Percentiles rank a stretch among this genome's conserved stretches.
Evolutionary conservation across 2,329 filamentous ascomycete species (phyloP).

Genomic region (Colletotrichum tamarilloi): DNA sequence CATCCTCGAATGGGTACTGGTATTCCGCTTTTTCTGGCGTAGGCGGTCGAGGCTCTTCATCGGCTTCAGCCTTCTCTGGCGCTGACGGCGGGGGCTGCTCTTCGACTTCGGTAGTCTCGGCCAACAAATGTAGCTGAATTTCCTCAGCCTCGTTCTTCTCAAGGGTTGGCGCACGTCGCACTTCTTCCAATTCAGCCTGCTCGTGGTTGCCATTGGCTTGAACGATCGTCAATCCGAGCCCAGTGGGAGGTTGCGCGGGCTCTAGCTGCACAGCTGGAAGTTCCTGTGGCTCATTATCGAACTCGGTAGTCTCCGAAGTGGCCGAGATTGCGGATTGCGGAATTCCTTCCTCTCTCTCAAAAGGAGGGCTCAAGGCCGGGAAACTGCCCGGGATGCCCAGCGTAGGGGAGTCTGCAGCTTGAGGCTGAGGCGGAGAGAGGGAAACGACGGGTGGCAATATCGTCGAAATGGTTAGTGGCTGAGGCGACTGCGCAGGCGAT

Average conservation of each 20-base stretch:
- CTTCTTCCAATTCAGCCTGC: slow-evolving; percentile 31
- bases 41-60: slow-evolving; percentile 37
- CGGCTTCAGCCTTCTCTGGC: slow-evolving; percentile 12
- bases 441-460: slow-evolving; percentile 16
- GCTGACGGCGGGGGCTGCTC: background rate
- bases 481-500: slow-evolving; percentile 10
- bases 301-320: slow-evolving; percentile 73
- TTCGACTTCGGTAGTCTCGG: background rate
- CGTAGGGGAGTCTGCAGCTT: slow-evolving; percentile 69
- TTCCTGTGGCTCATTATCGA: slow-evolving; percentile 78
- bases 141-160: background rate
- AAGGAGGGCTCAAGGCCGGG: slow-evolving; percentile 52
- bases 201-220: slow-evolving; percentile 27
- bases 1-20: slow-evolving; percentile 63
- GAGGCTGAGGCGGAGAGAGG: slow-evolving; percentile 27
- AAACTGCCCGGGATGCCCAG: slow-evolving; percentile 75
- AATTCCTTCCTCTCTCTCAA: slow-evolving; percentile 57
- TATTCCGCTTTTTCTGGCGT: slow-evolving; percentile 52
- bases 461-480: slow-evolving; percentile 20
- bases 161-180: slow-evolving; percentile 20
- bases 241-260: slow-evolving; percentile 31
- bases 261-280: slow-evolving; percentile 57
- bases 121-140: background rate
- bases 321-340: slow-evolving; percentile 70
- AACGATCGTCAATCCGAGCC: slow-evolving; percentile 30